phyloP scores from a whole-genome alignment of 306 rosid genomes.

The Quercus aquifolioides region DNA sequence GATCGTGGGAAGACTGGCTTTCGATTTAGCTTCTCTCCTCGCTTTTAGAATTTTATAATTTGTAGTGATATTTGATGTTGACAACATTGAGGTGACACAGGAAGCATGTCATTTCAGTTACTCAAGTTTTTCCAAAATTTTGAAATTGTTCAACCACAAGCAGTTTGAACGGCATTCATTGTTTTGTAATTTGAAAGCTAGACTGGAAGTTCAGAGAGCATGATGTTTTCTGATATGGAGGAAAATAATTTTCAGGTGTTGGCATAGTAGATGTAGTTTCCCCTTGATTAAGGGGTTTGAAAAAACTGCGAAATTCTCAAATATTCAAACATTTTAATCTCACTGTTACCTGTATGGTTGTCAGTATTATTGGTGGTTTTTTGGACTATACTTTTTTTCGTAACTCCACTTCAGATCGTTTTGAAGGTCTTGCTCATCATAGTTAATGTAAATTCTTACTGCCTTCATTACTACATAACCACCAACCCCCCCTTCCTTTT shows the following conservation, averaged over 20 bases:
- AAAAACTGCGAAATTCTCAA: background rate
- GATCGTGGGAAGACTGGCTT: constrained; percentile 90
- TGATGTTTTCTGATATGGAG: constrained; percentile 21
- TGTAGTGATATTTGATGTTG: constrained; percentile 5
- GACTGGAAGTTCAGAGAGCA: constrained; percentile 33
- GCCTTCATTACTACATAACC: too few species aligned
- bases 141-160: background rate
- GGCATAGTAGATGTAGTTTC: constrained; percentile 9
- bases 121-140: constrained; percentile 10
- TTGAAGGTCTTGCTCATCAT: background rate
- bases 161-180: background rate
- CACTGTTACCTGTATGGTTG: background rate
- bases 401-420: background rate
- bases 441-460: too few species aligned
- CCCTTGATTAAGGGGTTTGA: background rate
- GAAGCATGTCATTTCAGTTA: constrained; percentile 16
- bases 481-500: fast-evolving
- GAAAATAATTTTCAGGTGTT: constrained; percentile 28
- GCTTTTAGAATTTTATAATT: constrained; percentile 42
- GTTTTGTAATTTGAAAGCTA: constrained; percentile 25
- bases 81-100: constrained; percentile 7
- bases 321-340: background rate
- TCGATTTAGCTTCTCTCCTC: constrained; percentile 91
- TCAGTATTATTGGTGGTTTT: background rate
- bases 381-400: background rate